A percentile compares a stretch with the other conserved stretches of the same genome.
Evolutionary conservation across 352 stramenopile genomes (phyloP).

Genomic region (Pythium diclinum): DNA sequence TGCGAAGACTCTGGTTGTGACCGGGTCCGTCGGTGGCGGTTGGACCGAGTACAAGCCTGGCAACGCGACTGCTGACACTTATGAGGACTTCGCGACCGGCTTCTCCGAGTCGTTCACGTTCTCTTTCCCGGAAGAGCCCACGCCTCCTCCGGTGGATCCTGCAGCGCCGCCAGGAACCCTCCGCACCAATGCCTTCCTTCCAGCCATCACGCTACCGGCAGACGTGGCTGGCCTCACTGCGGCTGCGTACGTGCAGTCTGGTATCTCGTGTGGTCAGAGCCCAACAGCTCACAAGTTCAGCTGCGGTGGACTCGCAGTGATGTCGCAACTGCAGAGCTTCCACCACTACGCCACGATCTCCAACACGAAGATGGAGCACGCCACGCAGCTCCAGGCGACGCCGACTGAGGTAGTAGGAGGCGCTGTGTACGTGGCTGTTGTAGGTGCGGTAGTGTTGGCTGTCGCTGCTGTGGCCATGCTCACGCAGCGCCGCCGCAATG

Average conservation of each 20-base stretch:
- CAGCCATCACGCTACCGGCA: neutral
- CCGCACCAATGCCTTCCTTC: neutral
- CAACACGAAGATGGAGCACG: neutral
- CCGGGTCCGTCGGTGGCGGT: conserved; percentile 27
- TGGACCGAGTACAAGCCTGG: conserved; percentile 19
- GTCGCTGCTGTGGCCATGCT: neutral
- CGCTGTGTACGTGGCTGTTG: neutral
- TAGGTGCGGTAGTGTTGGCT: neutral
- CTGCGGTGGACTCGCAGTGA: conserved; percentile 4
- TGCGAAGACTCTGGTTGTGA: conserved; percentile 21
- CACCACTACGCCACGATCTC: neutral
- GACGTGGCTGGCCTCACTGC: conserved; percentile 1
- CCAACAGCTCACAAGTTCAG: neutral
- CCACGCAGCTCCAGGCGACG: neutral
- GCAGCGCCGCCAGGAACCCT: neutral
- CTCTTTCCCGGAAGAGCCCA: neutral
- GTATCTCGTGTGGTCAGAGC: conserved; percentile 7
- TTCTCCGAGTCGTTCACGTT: conserved; percentile 9
- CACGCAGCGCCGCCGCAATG: conserved; percentile 16
- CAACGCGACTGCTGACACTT: neutral
- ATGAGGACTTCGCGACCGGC: neutral
- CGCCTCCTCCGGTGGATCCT: neutral
- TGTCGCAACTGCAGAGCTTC: conserved; percentile 22
- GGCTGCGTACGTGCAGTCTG: conserved; percentile 15
- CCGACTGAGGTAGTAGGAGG: neutral